Base-by-base conservation (phyloP, 2,329 filamentous ascomycete species). In the Phyllosticta capitalensis region DNA sequence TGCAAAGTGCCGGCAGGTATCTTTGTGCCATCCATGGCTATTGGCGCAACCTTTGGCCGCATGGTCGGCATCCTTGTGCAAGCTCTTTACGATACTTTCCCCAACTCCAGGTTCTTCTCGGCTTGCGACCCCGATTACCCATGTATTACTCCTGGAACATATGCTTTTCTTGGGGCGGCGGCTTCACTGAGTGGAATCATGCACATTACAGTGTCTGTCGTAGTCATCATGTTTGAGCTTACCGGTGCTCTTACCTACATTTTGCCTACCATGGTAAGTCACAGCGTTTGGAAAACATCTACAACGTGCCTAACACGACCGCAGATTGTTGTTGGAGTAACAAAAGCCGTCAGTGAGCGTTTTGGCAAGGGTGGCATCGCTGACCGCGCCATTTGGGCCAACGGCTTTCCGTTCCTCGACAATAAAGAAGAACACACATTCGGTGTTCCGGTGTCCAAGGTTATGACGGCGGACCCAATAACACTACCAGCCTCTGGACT, bases 201-300 rank as follows among this genome's bases (percentile, higher is more conserved):
- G 92, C 94, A 97, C 73, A 89, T 99, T 63, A 96, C 92, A 0
- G 86, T 99, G 17, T 95, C 92, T 0, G 91, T 99, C 9, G 92
- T 96, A 1, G 94, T 99, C 68, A 99, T 99, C 73, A 97, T 99
- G 94, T 97, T 97, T 69, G 94, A 99, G 74, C 81, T 99, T 54
- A 99, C 94, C 0, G 94, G 94, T n/a, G 94, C 94, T 6, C 77
- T 97, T 62, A 96, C 92, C 1, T 99, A 99, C 69, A 97, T 99
- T 64, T 78, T 99, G 26, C 94, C 94, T 0, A 97, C 92, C 14
- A 99, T 99, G 94, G 79, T 81, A 69, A 63, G 76, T 52, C 7
- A 17, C 2, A 5, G 9, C 9, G 21, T 67, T 24, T 12, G 33
- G 1, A 24, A 6, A 20, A 45, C 6, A 33, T 19, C 45, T 55